Conservation (phyloP, 129 eudicot species). For the Tagetes erecta region DNA sequence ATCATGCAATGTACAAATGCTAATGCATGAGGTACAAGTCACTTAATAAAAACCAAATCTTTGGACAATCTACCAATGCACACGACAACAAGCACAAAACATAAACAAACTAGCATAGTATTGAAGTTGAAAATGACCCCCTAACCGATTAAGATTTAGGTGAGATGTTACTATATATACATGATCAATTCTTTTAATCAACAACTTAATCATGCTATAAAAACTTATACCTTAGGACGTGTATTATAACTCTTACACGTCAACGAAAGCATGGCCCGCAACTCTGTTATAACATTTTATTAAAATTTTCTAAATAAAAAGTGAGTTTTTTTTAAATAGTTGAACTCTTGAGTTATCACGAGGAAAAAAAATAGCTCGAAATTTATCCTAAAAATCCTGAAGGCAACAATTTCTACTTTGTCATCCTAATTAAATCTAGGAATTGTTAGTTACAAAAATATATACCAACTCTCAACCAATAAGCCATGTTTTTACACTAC, state of each 20-base stretch:
- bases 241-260: neutral
- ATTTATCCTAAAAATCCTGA: too few relatives aligned
- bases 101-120: conserved; percentile 20
- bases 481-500: neutral
- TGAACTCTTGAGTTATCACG: neutral
- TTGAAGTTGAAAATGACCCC: conserved; percentile 41
- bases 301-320: neutral
- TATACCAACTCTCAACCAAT: too few relatives aligned
- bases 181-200: neutral
- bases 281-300: neutral
- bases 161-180: conserved; percentile 11
- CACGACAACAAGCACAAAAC: conserved; percentile 23
- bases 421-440: too few relatives aligned
- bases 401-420: too few relatives aligned
- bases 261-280: too few relatives aligned
- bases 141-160: conserved; percentile 19
- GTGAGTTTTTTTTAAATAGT: neutral
- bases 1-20: conserved; percentile 22
- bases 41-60: conserved; percentile 12
- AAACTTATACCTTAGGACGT: neutral
- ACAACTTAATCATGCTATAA: neutral
- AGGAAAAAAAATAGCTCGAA: neutral
- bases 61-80: neutral
- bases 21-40: conserved; percentile 16
- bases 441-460: too few relatives aligned